Conservation (phyloP, 257 asterid genomes). For the Solanum megistacrolobum region DNA sequence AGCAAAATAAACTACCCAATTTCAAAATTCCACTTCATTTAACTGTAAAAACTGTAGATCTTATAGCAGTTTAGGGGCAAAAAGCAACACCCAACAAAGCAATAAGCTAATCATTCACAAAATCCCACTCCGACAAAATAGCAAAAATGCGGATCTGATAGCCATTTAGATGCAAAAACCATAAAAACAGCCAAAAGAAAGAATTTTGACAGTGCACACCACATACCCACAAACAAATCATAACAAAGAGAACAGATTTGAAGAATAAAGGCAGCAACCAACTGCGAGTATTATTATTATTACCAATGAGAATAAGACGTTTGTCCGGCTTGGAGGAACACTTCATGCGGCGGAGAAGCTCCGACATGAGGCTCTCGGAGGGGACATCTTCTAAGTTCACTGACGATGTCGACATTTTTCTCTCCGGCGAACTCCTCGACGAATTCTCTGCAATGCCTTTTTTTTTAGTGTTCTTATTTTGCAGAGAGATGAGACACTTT, state of each 20-base stretch:
- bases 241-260: not conserved
- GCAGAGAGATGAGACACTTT: not conserved
- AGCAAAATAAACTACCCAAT: not conserved
- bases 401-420: not conserved
- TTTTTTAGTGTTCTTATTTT: not conserved
- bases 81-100: not conserved
- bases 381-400: slow-evolving; percentile 54
- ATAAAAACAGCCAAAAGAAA: not conserved
- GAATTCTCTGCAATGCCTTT: not conserved
- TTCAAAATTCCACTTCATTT: not conserved
- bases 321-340: slow-evolving; percentile 76
- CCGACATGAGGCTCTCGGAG: slow-evolving; percentile 67
- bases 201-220: not conserved
- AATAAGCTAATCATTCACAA: not conserved
- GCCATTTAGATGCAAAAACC: not conserved
- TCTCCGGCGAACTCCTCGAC: not conserved
- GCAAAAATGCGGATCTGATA: not conserved
- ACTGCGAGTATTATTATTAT: not conserved
- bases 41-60: not conserved
- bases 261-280: not conserved
- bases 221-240: not conserved
- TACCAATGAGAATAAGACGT: slow-evolving; percentile 86
- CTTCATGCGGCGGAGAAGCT: slow-evolving; percentile 79
- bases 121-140: not conserved
- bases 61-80: not conserved